phyloP scores from a whole-genome alignment of 2,329 filamentous ascomycete species.

The Botryotinia convoluta region DNA sequence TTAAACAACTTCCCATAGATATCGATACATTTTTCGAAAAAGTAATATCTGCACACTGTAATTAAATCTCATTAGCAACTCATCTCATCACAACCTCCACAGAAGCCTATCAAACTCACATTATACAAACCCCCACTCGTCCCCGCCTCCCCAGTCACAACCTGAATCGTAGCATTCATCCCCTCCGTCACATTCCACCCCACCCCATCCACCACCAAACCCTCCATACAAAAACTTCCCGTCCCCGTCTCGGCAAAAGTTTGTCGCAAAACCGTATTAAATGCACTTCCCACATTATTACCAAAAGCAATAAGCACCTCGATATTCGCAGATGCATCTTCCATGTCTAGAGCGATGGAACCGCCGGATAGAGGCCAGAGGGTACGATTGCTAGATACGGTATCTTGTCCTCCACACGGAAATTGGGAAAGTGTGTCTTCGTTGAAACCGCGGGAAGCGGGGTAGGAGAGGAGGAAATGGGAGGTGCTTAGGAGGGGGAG shows the following conservation, averaged over 20 bases:
- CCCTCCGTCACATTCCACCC: constrained; percentile 54
- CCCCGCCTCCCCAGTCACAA: constrained; percentile 61
- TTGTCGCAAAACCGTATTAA: constrained; percentile 30
- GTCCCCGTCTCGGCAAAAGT: constrained; percentile 31
- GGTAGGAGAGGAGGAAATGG: constrained; percentile 57
- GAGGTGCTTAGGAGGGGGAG: constrained; percentile 45
- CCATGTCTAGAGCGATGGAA: constrained; percentile 51
- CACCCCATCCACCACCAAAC: constrained; percentile 47
- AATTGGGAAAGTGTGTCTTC: constrained; percentile 43
- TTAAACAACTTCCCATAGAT: constrained; percentile 54
- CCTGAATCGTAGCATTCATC: constrained; percentile 65
- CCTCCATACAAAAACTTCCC: constrained; percentile 65
- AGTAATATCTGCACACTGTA: constrained; percentile 66
- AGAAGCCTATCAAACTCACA: constrained; percentile 17
- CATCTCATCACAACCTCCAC: not conserved
- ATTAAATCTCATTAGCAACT: not conserved
- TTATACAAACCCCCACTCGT: constrained; percentile 65
- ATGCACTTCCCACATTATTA: constrained; percentile 27
- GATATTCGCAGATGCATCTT: constrained; percentile 42
- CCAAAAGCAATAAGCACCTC: constrained; percentile 33
- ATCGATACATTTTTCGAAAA: constrained; percentile 54
- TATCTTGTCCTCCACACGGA: constrained; percentile 48
- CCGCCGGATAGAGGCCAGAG: constrained; percentile 48
- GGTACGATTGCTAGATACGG: constrained; percentile 45
- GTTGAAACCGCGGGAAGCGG: constrained; percentile 46